Evolutionary conservation across 495 filamentous ascomycete species (phyloP), one percentile per base, ranked within the genome.

Genomic region (Lasiosphaeriaceae sp.): DNA sequence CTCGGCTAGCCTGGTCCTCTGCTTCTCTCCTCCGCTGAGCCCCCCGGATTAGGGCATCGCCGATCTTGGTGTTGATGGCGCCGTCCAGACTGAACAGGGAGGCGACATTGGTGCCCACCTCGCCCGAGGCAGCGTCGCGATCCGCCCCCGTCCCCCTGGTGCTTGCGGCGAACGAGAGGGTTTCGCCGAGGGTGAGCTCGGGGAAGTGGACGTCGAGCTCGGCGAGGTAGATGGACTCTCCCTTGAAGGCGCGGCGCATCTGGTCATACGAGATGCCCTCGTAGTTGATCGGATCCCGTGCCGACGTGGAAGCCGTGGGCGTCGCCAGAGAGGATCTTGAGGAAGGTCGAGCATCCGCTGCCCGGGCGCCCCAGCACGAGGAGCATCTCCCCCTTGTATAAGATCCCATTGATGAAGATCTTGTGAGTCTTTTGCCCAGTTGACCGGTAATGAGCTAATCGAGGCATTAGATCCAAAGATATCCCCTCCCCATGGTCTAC

Each of bases 141-240:
- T 46, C 45, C 3, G 29, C 44, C 1, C 45, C 21, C 26, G 16
- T 29, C 6, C 35, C 51, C 9, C 46, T 8, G 6, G 52, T 37
- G 21, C 86, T 86, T 50, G 86, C 83, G 1, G 90, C 85, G 65
- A 96, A 93, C 2, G 83, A 82, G 44, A 93, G 71, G 0, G 90
- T 93, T 60, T 92, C 79, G 78, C 84, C 71, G 2, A 96, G 87
- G 5, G 86, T 92, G 22, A 96, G 73, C 11, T 78, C 74, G 7
- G 90, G 84, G 61, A 92, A 86, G 67, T 92, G 89, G 19, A 83
- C 76, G 57, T 94, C 90, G 54, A 90, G 87, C 71, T 93, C 89
- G 7, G 81, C 80, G 59, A 90, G 89, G 65, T 90, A 90, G 63
- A 86, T 88, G 64, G 88, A 85, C 69, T 92, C 88, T 52, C 90